phyloP scores from a whole-genome alignment of 495 filamentous ascomycete genomes.

The Glutinoglossum americanum region DNA sequence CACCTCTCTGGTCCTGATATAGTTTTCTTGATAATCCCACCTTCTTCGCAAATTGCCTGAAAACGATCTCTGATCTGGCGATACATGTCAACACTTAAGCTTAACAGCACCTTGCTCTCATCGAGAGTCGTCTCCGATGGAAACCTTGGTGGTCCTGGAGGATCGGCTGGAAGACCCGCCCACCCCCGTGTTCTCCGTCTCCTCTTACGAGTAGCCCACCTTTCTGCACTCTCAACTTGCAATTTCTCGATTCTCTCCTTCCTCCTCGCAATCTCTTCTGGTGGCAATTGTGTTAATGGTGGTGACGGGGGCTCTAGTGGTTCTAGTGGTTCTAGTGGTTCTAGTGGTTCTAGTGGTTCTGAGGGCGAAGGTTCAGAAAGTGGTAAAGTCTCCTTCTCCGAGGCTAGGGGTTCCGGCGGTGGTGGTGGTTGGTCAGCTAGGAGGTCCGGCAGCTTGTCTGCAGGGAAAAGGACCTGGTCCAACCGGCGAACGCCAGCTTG shows the following conservation, averaged over 20 bases:
- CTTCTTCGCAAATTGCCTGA: conserved; percentile 40
- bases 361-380: background rate
- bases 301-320: background rate
- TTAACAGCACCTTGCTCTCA: conserved; percentile 50
- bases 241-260: conserved; percentile 14
- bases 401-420: background rate
- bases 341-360: no score
- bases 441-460: background rate
- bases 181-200: conserved; percentile 48
- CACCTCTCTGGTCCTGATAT: conserved; percentile 47
- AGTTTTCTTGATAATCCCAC: conserved; percentile 52
- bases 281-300: conserved; percentile 21
- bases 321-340: no score
- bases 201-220: conserved; percentile 43
- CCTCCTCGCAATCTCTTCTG: conserved; percentile 26
- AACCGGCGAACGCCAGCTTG: background rate
- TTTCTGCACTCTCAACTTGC: conserved; percentile 40
- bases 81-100: conserved; percentile 40
- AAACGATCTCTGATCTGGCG: conserved; percentile 42
- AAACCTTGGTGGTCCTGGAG: conserved; percentile 51
- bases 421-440: background rate
- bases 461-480: background rate
- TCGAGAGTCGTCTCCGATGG: conserved; percentile 66
- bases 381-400: background rate
- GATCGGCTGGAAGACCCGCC: conserved; percentile 53